These are phyloP conservation scores for Penicillium concentricum DNA, from an alignment of 2,329 filamentous ascomycete species.

Conservation along the genomic window DNA sequence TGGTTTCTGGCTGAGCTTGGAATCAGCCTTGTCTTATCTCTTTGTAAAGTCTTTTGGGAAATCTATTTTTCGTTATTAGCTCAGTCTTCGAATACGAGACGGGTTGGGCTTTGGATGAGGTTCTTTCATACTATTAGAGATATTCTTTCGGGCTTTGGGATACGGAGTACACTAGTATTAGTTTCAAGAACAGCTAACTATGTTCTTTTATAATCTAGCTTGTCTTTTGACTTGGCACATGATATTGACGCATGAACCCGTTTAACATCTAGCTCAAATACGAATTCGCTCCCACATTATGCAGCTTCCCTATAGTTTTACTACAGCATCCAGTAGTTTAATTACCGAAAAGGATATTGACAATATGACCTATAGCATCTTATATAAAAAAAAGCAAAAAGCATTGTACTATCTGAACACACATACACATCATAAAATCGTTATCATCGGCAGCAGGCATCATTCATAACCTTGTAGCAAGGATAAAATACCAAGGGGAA, in stretches of 20 bases:
- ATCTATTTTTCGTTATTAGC: background rate
- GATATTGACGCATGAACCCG: background rate
- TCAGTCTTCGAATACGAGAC: conserved; percentile 4
- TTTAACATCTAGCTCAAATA: background rate
- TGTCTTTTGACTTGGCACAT: background rate
- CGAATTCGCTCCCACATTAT: background rate
- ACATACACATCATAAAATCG: conserved; percentile 15
- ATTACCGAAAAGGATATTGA: background rate
- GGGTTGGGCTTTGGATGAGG: background rate
- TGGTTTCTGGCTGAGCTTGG: background rate
- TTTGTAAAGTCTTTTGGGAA: background rate
- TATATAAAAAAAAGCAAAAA: background rate
- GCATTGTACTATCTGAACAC: conserved; percentile 8
- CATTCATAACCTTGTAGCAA: background rate
- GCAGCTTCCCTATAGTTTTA: too few relatives aligned
- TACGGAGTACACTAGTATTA: background rate
- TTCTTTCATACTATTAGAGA: background rate
- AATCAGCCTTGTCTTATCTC: background rate
- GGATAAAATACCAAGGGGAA: conserved; percentile 6
- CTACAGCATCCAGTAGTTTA: too few relatives aligned
- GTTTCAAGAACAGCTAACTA: background rate
- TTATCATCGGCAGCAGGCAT: conserved; percentile 14
- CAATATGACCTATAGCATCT: background rate
- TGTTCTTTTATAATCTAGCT: background rate
- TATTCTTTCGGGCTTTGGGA: background rate